Conservation (phyloP, 345 rosid species). For the Populus deltoides region DNA sequence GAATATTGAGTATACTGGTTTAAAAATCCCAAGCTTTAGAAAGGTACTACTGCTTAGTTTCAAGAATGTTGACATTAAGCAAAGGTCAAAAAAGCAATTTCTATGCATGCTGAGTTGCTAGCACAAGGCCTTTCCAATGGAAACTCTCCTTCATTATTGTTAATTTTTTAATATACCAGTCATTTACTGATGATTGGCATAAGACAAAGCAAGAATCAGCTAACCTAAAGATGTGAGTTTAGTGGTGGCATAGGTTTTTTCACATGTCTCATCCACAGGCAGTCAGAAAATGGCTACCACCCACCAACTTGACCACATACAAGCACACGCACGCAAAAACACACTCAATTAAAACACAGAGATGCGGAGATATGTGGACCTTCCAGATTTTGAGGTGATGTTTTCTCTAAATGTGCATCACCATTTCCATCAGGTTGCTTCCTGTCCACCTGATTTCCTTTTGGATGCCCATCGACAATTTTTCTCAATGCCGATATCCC, state of each 20-base stretch:
- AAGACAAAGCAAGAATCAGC: neutral
- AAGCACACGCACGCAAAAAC: neutral
- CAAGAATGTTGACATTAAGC: neutral
- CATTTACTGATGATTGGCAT: neutral
- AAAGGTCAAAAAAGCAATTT: neutral
- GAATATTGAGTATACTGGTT: neutral
- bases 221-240: neutral
- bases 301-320: neutral
- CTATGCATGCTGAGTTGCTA: neutral
- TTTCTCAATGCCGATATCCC: slow-evolving; percentile 56
- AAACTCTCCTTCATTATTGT: neutral
- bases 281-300: neutral
- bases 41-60: neutral
- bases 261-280: neutral
- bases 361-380: slow-evolving; percentile 34
- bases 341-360: neutral
- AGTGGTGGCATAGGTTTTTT: neutral
- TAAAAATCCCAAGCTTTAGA: slow-evolving; percentile 1
- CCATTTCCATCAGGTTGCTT: slow-evolving; percentile 28
- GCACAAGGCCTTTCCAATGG: neutral
- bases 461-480: slow-evolving; percentile 40
- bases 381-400: slow-evolving; percentile 31
- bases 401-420: slow-evolving; percentile 19
- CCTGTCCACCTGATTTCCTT: slow-evolving; percentile 36
- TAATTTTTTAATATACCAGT: neutral